These are phyloP conservation scores for Favolaschia claudopus DNA, from an alignment of 768 basidiomycete genomes.

Conservation along the genomic window DNA sequence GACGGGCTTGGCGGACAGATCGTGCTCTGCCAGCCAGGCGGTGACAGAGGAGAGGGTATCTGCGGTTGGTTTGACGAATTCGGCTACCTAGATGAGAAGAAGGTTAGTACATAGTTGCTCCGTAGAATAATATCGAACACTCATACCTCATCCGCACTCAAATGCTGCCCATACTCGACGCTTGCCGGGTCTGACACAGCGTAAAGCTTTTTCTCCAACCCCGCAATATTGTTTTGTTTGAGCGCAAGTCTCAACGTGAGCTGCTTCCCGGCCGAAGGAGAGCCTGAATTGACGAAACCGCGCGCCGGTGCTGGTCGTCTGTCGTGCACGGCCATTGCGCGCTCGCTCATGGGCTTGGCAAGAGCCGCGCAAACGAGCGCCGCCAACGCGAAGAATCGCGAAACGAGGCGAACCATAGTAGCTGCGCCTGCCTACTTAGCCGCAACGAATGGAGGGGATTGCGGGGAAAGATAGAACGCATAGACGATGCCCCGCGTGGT, in stretches of 20 bases:
- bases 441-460: too few relatives aligned
- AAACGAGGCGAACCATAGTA: too few relatives aligned
- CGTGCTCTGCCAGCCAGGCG: constrained; percentile 51
- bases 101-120: neutral
- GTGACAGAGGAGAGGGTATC: constrained; percentile 12
- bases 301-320: neutral
- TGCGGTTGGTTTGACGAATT: constrained; percentile 1
- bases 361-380: too few relatives aligned
- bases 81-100: neutral
- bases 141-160: neutral
- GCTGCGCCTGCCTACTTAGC: too few relatives aligned
- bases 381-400: too few relatives aligned
- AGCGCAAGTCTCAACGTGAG: neutral
- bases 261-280: neutral
- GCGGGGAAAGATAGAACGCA: too few relatives aligned
- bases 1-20: constrained; percentile 43
- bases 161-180: neutral
- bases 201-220: neutral
- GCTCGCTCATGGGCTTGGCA: too few relatives aligned
- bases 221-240: neutral
- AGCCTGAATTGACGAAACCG: neutral
- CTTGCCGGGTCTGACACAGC: neutral
- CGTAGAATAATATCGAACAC: too few relatives aligned
- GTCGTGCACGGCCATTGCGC: neutral
- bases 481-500: too few relatives aligned